phyloP scores from a whole-genome alignment of 2,329 filamentous ascomycete genomes.

The Aspergillus pseudoviridinutans region DNA sequence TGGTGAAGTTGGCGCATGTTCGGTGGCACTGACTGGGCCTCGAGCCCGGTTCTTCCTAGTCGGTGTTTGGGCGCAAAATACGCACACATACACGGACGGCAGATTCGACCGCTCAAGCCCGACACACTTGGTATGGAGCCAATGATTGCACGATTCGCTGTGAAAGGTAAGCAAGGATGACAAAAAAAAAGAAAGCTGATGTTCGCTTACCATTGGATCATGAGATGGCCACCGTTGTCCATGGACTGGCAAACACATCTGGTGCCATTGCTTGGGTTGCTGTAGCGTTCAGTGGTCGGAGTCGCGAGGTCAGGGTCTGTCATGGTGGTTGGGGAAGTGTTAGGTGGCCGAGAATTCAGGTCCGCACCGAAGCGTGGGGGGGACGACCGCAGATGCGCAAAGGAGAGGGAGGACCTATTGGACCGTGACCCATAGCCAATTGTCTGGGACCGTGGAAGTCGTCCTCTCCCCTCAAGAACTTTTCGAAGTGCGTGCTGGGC shows the following conservation, averaged over 20 bases:
- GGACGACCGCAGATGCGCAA: constrained; percentile 40
- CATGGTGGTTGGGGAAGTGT: constrained; percentile 48
- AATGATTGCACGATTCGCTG: constrained; percentile 60
- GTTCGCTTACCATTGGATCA: constrained; percentile 55
- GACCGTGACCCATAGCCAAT: constrained; percentile 27
- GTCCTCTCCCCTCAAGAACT: constrained; percentile 36
- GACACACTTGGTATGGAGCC: constrained; percentile 57
- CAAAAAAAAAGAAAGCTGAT: neutral
- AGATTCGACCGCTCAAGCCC: constrained; percentile 49
- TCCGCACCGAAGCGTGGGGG: constrained; percentile 38
- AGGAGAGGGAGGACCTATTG: constrained; percentile 29
- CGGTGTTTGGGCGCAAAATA: constrained; percentile 48
- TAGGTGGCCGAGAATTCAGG: constrained; percentile 36
- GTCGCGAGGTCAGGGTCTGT: constrained; percentile 50
- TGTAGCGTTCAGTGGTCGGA: constrained; percentile 52
- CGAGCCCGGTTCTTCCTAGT: constrained; percentile 35
- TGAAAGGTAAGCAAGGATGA: constrained; percentile 6
- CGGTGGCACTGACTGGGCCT: constrained; percentile 27
- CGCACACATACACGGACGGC: constrained; percentile 48
- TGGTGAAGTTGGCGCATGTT: constrained; percentile 35
- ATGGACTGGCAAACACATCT: constrained; percentile 56
- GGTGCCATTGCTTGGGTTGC: constrained; percentile 49
- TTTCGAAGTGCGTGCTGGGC: constrained; percentile 47
- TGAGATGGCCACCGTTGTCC: constrained; percentile 51
- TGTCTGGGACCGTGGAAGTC: constrained; percentile 23